Percentiles rank a stretch among this genome's conserved stretches.
Conservation (phyloP, 331 rosid species). For the Erythrophleum ivorense region DNA sequence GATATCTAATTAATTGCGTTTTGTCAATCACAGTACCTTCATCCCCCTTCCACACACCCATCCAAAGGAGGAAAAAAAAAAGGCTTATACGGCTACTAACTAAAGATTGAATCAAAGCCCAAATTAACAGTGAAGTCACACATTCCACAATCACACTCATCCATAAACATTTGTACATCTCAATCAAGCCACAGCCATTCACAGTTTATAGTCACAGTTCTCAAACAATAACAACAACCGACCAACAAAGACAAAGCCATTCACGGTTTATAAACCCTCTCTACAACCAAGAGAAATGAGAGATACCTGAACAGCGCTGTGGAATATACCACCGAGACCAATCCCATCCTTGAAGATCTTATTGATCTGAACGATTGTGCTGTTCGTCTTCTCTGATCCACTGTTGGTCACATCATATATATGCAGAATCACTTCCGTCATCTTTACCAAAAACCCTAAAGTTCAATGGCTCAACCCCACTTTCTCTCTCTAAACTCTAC, state of each 20-base stretch:
- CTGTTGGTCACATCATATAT: slow-evolving; percentile 96
- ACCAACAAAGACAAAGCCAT: neutral
- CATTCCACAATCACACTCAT: slow-evolving; percentile 23
- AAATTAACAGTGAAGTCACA: slow-evolving; percentile 21
- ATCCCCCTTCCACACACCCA: neutral
- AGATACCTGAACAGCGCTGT: slow-evolving; percentile 93
- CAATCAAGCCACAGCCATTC: neutral
- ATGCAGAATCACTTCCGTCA: slow-evolving; percentile 88
- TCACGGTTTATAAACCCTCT: neutral
- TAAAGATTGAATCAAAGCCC: neutral
- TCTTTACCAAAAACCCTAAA: slow-evolving; percentile 49
- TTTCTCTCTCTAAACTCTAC: slow-evolving; percentile 39
- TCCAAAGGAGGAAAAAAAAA: neutral
- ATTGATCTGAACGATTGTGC: slow-evolving; percentile 90
- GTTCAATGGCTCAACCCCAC: slow-evolving; percentile 43
- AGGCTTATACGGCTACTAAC: neutral
- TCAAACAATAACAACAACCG: slow-evolving; percentile 22
- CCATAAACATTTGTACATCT: neutral
- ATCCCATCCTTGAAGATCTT: slow-evolving; percentile 99
- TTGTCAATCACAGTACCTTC: neutral
- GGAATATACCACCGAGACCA: slow-evolving; percentile 96
- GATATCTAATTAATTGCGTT: neutral
- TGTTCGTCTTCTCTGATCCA: slow-evolving; percentile 96
- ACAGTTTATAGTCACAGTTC: slow-evolving; percentile 6
- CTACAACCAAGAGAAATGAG: neutral